Evolutionary conservation across 2,329 filamentous ascomycete genomes (phyloP).

Genomic region (Ilyonectria robusta): DNA sequence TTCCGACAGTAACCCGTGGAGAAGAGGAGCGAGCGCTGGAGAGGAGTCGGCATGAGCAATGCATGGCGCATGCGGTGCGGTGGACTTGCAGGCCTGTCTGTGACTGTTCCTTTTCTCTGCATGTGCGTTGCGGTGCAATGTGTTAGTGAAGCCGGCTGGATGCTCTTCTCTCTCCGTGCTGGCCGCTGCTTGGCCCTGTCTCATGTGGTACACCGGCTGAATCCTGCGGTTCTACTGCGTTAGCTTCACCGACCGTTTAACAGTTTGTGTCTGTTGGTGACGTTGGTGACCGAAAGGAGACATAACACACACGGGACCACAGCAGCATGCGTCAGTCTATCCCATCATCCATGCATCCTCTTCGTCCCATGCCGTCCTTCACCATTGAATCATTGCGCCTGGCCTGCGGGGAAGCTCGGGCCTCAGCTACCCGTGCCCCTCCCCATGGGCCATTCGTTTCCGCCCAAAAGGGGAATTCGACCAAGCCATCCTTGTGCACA

Average conservation of each 20-base stretch:
- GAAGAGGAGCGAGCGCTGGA: not conserved
- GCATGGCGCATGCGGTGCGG: slow-evolving; percentile 6
- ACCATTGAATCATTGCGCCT: not conserved
- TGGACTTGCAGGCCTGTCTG: slow-evolving; percentile 1
- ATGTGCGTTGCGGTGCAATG: not conserved
- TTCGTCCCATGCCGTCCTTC: not conserved
- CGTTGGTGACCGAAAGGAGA: not conserved
- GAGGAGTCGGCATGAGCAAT: not conserved
- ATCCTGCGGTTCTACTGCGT: slow-evolving; percentile 11
- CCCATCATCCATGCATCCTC: not conserved
- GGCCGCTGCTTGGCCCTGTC: slow-evolving; percentile 10
- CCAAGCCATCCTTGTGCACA: not conserved
- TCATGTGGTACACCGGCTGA: slow-evolving; percentile 9
- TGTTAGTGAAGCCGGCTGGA: not conserved
- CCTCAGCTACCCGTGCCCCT: slow-evolving; percentile 9
- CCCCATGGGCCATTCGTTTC: not conserved
- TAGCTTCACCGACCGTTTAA: no score
- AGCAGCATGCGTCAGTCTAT: not conserved
- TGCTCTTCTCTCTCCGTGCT: not conserved
- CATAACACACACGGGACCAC: not conserved
- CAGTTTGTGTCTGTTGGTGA: no score
- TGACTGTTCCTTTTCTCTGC: slow-evolving; percentile 3
- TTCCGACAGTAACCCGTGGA: slow-evolving; percentile 26
- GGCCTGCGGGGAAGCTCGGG: slow-evolving; percentile 21
- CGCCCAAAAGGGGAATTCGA: not conserved